These are phyloP conservation scores for Debaryomyces subglobosus DNA, from an alignment of 1,139 yeast genomes.

Conservation along the genomic window DNA sequence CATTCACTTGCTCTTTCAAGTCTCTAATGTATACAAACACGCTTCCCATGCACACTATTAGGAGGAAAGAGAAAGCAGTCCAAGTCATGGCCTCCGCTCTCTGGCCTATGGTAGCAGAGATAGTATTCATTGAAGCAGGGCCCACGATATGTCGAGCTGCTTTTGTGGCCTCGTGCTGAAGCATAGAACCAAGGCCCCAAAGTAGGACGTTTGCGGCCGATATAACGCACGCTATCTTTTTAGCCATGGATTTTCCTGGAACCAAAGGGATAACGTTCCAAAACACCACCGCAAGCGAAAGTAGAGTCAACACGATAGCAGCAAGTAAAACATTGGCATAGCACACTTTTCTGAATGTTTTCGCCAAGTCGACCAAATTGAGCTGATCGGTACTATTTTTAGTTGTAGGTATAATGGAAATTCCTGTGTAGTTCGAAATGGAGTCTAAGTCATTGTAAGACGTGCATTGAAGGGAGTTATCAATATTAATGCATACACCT, in stretches of 20 bases:
- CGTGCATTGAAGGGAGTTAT: slow-evolving; percentile 34
- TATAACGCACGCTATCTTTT: slow-evolving; percentile 36
- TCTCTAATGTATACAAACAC: slow-evolving; percentile 13
- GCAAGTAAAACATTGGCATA: slow-evolving; percentile 60
- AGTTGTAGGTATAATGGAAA: slow-evolving; percentile 19
- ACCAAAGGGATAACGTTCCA: slow-evolving; percentile 52
- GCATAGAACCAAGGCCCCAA: slow-evolving; percentile 74
- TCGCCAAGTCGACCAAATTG: slow-evolving; percentile 45
- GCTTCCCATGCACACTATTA: slow-evolving; percentile 24
- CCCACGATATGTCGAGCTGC: slow-evolving; percentile 49
- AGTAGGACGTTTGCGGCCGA: slow-evolving; percentile 45
- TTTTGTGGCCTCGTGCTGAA: slow-evolving; percentile 62
- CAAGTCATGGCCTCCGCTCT: slow-evolving; percentile 66
- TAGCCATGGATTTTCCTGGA: slow-evolving; percentile 44
- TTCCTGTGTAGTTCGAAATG: slow-evolving; percentile 30
- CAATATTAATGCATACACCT: slow-evolving; percentile 47
- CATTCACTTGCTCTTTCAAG: slow-evolving; percentile 4
- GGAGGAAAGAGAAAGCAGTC: slow-evolving; percentile 56
- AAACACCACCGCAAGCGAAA: slow-evolving; percentile 41
- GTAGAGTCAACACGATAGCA: slow-evolving; percentile 46
- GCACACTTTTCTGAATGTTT: slow-evolving; percentile 45
- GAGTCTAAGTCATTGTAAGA: slow-evolving; percentile 27
- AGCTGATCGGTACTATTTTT: slow-evolving; percentile 30
- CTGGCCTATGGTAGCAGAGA: slow-evolving; percentile 49
- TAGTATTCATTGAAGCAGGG: slow-evolving; percentile 54